Evolutionary conservation across 2,329 filamentous ascomycete genomes (phyloP), one percentile per base, ranked within the genome.

Genomic region (Paecilomyces sp.): DNA sequence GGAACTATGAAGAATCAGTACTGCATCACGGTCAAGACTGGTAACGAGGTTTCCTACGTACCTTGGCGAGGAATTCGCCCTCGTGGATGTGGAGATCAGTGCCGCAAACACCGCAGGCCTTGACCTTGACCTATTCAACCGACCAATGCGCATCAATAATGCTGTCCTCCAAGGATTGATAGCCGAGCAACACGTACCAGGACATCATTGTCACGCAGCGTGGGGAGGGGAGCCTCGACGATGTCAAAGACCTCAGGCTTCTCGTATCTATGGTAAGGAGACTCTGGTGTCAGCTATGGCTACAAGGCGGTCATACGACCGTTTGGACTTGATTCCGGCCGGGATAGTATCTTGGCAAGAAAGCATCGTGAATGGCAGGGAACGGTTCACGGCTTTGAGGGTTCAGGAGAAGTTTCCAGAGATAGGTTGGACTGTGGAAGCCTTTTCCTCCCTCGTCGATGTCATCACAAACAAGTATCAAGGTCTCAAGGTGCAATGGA

Each of bases 31-130:
- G n/a, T 18, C n/a, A 18, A 41, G 9, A 36, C 22, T 13, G 1
- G 57, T 3, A 15, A 1, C 6, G 33, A 8, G 15, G 15, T 47
- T 3, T 18, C 57, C 50, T 31, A 36, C 74, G 61, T 72, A 80
- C 79, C 74, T 81, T 80, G 67, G 80, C 79, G 66, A 82, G 75
- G 66, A 89, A 89, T 75, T 89, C 86, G 68, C 87, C 87, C 71
- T 88, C 84, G 68, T 89, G 86, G 60, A 77, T 74, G 57, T 72
- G 75, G 70, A 76, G 68, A 74, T 82, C 81, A 64, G 81, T 84
- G 64, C 82, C 82, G 65, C 84, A 87, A 62, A 87, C 83, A 77
- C 85, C 84, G 65, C 83, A 86, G 58, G 83, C 86, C 75, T 88
- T 87, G 68, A 88, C 85, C 75, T 88, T 86, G 74, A 88, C 75